Percentiles rank a stretch among this genome's conserved stretches.
phyloP scores from a whole-genome alignment of 2,329 filamentous ascomycete species.

The Hymenoscyphus occultus region DNA sequence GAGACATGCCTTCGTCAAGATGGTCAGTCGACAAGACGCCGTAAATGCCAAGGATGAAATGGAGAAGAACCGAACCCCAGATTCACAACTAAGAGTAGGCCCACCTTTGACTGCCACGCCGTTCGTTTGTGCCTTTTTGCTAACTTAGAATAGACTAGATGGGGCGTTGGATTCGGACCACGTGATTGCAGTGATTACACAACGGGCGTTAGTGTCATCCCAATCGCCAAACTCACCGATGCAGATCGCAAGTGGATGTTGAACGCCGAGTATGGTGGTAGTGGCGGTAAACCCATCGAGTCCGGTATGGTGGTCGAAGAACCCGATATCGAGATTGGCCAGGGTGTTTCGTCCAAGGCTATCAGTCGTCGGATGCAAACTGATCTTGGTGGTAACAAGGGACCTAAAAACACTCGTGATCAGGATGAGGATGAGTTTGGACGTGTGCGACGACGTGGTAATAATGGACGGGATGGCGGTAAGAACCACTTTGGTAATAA shows the following conservation, averaged over 20 bases:
- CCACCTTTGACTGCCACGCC: neutral
- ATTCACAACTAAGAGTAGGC: conserved; percentile 45
- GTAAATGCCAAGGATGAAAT: conserved; percentile 81
- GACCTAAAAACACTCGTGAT: conserved; percentile 52
- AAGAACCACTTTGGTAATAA: conserved; percentile 14
- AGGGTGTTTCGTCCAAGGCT: conserved; percentile 92
- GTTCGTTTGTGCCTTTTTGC: conserved; percentile 14
- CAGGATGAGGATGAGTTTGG: conserved; percentile 33
- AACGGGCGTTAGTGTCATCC: conserved; percentile 88
- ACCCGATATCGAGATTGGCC: conserved; percentile 97
- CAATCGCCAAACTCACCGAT: conserved; percentile 87
- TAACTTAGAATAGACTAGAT: conserved; percentile 67
- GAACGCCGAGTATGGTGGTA: conserved; percentile 89
- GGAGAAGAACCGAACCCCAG: conserved; percentile 71
- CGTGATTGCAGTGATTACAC: conserved; percentile 96
- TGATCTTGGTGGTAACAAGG: conserved; percentile 62
- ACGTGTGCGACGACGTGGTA: conserved; percentile 23
- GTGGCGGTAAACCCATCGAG: conserved; percentile 77
- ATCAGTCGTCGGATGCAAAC: conserved; percentile 69
- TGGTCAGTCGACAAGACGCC: conserved; percentile 86
- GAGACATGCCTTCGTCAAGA: conserved; percentile 97
- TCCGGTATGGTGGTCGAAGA: conserved; percentile 89
- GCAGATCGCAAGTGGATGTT: conserved; percentile 97
- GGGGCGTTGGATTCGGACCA: conserved; percentile 96
- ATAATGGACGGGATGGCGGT: conserved; percentile 20